phyloP scores from a whole-genome alignment of 73 alveolate species.

The Urostyla sp. region DNA sequence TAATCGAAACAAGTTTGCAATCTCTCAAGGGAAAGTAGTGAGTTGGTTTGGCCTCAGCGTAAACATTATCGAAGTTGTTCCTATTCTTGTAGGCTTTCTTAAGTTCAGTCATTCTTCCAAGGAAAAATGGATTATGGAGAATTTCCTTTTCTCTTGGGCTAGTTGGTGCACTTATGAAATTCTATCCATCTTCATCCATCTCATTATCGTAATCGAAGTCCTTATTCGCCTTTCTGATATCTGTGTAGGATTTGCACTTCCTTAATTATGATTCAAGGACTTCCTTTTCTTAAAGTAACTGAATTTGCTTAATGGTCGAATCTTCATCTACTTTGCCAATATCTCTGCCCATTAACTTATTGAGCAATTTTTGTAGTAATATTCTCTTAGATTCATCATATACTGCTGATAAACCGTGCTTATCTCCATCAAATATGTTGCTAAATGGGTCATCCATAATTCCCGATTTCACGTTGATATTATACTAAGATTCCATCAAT shows the following conservation, averaged over 20 bases:
- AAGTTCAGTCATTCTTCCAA: conserved; percentile 37
- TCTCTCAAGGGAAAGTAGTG: conserved; percentile 38
- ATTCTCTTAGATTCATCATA: too few species aligned
- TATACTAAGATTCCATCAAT: background rate
- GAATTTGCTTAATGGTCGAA: conserved; percentile 2
- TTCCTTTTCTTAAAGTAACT: conserved; percentile 13
- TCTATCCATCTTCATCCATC: too few species aligned
- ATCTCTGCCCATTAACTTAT: too few species aligned
- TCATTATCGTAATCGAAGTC: too few species aligned
- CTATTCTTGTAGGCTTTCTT: conserved; percentile 21
- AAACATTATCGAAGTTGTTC: conserved; percentile 43
- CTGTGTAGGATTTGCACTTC: conserved; percentile 39
- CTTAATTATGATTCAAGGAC: background rate
- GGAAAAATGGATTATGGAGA: conserved; percentile 61
- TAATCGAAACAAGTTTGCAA: conserved; percentile 17
- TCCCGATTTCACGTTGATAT: too few species aligned
- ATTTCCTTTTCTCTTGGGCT: conserved; percentile 55
- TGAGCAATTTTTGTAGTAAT: too few species aligned
- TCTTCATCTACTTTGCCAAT: too few species aligned
- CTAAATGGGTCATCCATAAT: too few species aligned
- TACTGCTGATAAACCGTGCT: too few species aligned
- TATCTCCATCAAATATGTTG: too few species aligned
- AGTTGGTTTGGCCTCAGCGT: conserved; percentile 54
- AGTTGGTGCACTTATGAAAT: conserved; percentile 37
- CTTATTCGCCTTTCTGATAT: conserved; percentile 44